Base-by-base conservation (phyloP, 2,329 filamentous ascomycete genomes). In the Rosellinia necatrix region DNA sequence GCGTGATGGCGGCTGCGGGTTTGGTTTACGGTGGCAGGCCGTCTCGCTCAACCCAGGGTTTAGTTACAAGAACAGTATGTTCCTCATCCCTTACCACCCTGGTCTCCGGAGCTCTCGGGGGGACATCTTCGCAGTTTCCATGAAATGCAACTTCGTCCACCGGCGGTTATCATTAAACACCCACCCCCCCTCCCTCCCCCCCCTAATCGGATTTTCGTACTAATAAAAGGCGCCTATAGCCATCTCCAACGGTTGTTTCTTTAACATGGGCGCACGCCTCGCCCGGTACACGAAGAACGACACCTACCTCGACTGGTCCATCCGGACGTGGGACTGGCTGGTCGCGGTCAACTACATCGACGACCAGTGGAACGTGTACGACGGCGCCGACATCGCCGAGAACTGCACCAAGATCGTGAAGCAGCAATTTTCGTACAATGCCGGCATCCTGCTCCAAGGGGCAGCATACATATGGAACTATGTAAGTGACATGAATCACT, bases 21-120 rank as follows among this genome's bases (percentile, higher is more conserved):
- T 86, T 49, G 86, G 86, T 4, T 66, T 90, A 60, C 79, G 81
- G 59, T 89, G 87, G 87, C 86, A 89, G 71, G 83, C 88, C 47
- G 85, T 81, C 70, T 72, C 78, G 2, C 80, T 78, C 63, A 85
- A 87, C 64, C 77, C 71, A 25, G 85, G 85, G 15, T 76, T 73
- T 58, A 67, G 72, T 53, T 77, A 77, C 66, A 76, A 79, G 66
- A 78, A 79, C 59, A 72, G 66, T 71, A 64, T 42, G 68, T 57
- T 19, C 15, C 34, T 44, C 35, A 21, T 3, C 22, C 24, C 13
- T 40, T 15, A 25, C n/a, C 30, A 4, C n/a, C 4, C 6, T 2
- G 9, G 3, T 41, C 10, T 44, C n/a, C 8, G 37, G n/a, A 19
- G 6, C 8, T 38, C 8, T 29, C 5, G 17, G 24, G 4, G 27